These are phyloP conservation scores for Filosporella fistucella DNA, from an alignment of 495 filamentous ascomycete species.

Conservation along the genomic window DNA sequence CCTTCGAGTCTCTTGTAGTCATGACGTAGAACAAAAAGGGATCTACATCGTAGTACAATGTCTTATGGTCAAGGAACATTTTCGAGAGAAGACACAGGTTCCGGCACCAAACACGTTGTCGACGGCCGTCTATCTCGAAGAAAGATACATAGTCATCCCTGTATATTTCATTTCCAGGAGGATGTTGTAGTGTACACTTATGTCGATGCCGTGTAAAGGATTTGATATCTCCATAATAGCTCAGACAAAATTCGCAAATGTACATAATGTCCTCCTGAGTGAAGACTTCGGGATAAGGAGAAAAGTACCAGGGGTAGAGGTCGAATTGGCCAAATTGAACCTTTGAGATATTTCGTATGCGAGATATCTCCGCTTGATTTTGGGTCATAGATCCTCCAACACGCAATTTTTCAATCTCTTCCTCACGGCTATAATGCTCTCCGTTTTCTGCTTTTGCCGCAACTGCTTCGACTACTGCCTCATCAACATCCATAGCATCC, in stretches of 20 bases:
- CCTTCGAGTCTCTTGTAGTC: constrained; percentile 78
- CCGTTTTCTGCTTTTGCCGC: constrained; percentile 37
- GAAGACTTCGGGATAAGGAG: constrained; percentile 87
- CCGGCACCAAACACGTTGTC: constrained; percentile 95
- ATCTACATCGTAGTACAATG: constrained; percentile 99
- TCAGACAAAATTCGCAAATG: constrained; percentile 96
- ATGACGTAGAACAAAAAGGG: constrained; percentile 99
- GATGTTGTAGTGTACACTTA: constrained; percentile 90
- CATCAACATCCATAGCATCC: constrained; percentile 62
- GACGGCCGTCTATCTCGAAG: constrained; percentile 93
- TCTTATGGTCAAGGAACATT: constrained; percentile 97
- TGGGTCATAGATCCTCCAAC: constrained; percentile 97
- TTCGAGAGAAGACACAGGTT: constrained; percentile 93
- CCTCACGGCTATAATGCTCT: constrained; percentile 68
- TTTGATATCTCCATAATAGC: constrained; percentile 75
- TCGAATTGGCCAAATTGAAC: constrained; percentile 92
- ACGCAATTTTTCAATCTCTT: constrained; percentile 92
- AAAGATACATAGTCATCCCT: constrained; percentile 92
- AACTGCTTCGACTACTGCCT: constrained; percentile 39
- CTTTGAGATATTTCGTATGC: constrained; percentile 86
- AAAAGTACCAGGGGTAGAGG: constrained; percentile 98
- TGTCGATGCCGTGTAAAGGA: constrained; percentile 78
- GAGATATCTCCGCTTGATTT: constrained; percentile 93
- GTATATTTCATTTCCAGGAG: constrained; percentile 97
- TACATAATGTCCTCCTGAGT: constrained; percentile 83